Evolutionary conservation across 1,284 basidiomycete species (phyloP), one percentile per base, ranked within the genome.

Genomic region (Wolfiporia cocos): DNA sequence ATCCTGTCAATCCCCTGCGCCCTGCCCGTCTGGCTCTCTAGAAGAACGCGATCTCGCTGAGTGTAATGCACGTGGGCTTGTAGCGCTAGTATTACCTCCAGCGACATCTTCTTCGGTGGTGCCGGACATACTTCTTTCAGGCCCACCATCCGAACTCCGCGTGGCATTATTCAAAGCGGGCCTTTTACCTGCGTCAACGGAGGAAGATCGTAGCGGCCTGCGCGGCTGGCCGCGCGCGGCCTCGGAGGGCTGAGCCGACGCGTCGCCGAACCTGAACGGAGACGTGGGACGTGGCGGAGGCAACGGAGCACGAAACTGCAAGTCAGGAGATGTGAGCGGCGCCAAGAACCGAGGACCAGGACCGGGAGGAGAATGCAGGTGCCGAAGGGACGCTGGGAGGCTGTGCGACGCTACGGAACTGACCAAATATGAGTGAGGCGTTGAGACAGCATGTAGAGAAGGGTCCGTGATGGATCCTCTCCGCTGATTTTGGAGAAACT

Each of bases 401-500:
- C 31, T 50, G 37, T 55, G 46, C 44, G 54, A 26, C 38, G 44
- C 51, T 22, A 51, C 44, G 30, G 44, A 34, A 51, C 51, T 59
- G 56, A 50, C 58, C 3, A 49, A 37, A 34, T 51, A 51, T 21
- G 47, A 35, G 45, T 49, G 65, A 64, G 47, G 61, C 44, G 47
- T 48, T 51, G 42, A 62, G 48, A 49, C 56, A 42, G 78, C 77
- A 63, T 86, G 84, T 40, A 87, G 70, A 35, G 80, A 80, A 3
- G 85, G 86, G 66, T 88, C 86, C 15, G 86, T 86, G 56, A 87
- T 81, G 2, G 86, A 88, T 43, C 83, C 83, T 47, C 85, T 68
- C 20, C 86, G 77, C 55, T 87, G 86, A 46, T 75, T 84, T 61
- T 87, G 83, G 21, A 87, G 72, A 57, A 73, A 81, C 59, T 86